A percentile compares a stretch with the other conserved stretches of the same genome.
phyloP scores from a whole-genome alignment of 2,329 filamentous ascomycete species.

The Domatiomyces globalis region DNA sequence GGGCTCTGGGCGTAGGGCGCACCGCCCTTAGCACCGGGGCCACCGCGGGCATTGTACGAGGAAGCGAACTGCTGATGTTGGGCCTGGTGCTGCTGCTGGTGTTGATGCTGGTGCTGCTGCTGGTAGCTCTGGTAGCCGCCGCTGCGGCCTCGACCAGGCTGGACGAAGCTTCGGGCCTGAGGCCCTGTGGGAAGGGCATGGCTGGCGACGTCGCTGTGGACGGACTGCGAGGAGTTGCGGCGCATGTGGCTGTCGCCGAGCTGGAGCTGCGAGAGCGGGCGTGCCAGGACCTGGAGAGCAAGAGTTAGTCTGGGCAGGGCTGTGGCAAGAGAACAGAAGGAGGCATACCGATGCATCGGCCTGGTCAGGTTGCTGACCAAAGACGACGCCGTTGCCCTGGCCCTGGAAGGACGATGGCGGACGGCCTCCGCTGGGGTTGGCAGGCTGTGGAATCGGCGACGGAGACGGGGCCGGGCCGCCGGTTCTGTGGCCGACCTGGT shows the following conservation, averaged over 20 bases:
- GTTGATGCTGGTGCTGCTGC: conserved; percentile 39
- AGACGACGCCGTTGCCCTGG: conserved; percentile 56
- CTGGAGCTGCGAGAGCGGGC: conserved; percentile 50
- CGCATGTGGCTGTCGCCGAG: conserved; percentile 60
- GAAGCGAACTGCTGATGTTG: conserved; percentile 27
- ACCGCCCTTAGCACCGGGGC: not conserved
- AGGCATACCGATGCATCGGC: conserved; percentile 49
- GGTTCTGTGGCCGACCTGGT: conserved; percentile 43
- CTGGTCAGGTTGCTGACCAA: conserved; percentile 71
- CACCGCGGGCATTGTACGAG: not conserved
- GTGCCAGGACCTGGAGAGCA: conserved; percentile 47
- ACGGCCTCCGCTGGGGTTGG: conserved; percentile 65
- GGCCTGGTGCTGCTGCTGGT: conserved; percentile 41
- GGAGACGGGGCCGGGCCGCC: conserved; percentile 79
- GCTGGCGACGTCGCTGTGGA: conserved; percentile 58
- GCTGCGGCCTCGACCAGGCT: conserved; percentile 26
- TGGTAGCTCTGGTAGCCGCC: conserved; percentile 39
- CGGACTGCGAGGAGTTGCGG: conserved; percentile 73
- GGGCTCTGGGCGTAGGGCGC: conserved; percentile 15
- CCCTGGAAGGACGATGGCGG: conserved; percentile 63
- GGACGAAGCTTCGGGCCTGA: not conserved
- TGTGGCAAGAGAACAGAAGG: not conserved
- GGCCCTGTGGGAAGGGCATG: conserved; percentile 39
- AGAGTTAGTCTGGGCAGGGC: conserved; percentile 7
- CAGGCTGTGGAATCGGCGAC: conserved; percentile 81